These are phyloP conservation scores for Delonix regia DNA, from an alignment of 306 rosid genomes.

Conservation along the genomic window DNA sequence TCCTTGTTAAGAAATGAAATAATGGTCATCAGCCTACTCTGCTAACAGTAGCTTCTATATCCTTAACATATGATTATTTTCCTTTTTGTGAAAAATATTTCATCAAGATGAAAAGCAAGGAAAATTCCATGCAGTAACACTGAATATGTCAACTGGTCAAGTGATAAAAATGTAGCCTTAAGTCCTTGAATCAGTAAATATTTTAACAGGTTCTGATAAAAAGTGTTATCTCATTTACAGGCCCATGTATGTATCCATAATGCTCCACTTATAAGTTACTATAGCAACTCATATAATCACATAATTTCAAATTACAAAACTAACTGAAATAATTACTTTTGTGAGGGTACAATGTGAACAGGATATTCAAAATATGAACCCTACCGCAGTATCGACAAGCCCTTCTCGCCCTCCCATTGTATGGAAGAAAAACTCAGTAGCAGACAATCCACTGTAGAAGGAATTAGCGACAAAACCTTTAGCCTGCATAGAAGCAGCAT, in stretches of 20 bases:
- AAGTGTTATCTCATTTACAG: not conserved
- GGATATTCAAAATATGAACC: slow-evolving; percentile 23
- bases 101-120: not conserved
- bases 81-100: not conserved
- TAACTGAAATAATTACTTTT: slow-evolving; percentile 20
- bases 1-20: slow-evolving; percentile 18
- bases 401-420: slow-evolving; percentile 99
- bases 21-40: slow-evolving; percentile 16
- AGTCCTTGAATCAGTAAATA: slow-evolving; percentile 4
- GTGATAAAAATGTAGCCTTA: slow-evolving; percentile 24
- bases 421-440: slow-evolving; percentile 96
- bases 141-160: slow-evolving; percentile 13
- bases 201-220: not conserved
- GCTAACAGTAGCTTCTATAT: slow-evolving; percentile 8
- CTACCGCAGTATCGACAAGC: slow-evolving; percentile 94
- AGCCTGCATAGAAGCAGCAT: slow-evolving; percentile 64
- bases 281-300: slow-evolving; percentile 6
- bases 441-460: slow-evolving; percentile 89
- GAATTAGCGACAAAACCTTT: slow-evolving; percentile 95
- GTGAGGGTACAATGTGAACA: slow-evolving; percentile 19
- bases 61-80: slow-evolving; percentile 4
- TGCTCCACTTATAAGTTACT: slow-evolving; percentile 10
- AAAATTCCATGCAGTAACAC: slow-evolving; percentile 13
- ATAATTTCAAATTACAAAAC: slow-evolving; percentile 3
- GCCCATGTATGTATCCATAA: not conserved